Evolutionary conservation across 768 basidiomycete genomes (phyloP), one percentile per base, ranked within the genome.

Genomic region (Termitomyces sp.): DNA sequence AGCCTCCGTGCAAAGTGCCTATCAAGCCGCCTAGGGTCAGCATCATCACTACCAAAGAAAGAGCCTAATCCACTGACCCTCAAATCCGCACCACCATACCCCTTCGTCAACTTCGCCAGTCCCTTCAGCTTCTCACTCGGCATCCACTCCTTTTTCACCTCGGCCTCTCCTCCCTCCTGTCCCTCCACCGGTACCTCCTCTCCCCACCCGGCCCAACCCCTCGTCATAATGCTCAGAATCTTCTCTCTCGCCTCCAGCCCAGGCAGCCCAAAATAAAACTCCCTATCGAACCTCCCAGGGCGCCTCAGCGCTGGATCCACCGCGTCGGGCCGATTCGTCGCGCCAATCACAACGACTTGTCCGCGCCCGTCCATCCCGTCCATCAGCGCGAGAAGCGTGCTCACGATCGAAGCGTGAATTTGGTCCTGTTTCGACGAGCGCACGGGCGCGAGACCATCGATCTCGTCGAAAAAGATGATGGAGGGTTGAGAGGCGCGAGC

Each of bases 381-480:
- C 97, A 98, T 98, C 45, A 98, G 79, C 2, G 97, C 96, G 2
- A 99, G 79, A 9, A 98, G 79, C 0, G 97, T 98, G 52, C 91
- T 93, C 7, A 99, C 97, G 62, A 99, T 94, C 30, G 92, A 94
- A 1, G 97, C 97, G 68, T 98, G 97, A 56, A 98, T 98, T 72
- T 99, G 96, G 69, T 98, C 97, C 66, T 98, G 97, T 67, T 98
- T 98, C 18, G 92, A 91, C n/a, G 94, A 96, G 47, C 97, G 88
- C 2, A 98, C 96, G 2, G 97, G 97, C 13, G 97, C 97, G 20
- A 99, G 84, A 62, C 96, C 97, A 68, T 99, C 97, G 64, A 99
- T 98, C 74, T 99, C 97, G 68, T 99, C 97, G 70, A 99, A 98
- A 77, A 99, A 99, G 68, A 99, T 98, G 72, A 98, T 98, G 62